Conservation (phyloP, 2,329 filamentous ascomycete genomes). For the Fusarium tuaranense region DNA sequence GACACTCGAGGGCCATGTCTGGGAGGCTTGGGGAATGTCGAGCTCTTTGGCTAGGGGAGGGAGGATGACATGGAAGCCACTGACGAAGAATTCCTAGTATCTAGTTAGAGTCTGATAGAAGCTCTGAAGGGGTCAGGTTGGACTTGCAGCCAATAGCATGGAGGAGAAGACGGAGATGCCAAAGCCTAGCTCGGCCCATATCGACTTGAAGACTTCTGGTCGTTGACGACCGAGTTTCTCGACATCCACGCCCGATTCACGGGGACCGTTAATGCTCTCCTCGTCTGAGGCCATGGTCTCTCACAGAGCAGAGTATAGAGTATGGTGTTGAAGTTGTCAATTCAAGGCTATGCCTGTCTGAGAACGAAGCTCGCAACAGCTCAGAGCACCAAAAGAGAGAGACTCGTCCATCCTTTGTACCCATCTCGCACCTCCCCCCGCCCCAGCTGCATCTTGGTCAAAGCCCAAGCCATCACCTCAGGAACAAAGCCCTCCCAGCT, state of each 20-base stretch:
- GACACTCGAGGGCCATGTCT: conserved; percentile 74
- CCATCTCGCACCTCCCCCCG: conserved; percentile 14
- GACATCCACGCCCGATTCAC: conserved; percentile 30
- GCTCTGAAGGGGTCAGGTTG: too few relatives aligned
- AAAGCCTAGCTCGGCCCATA: conserved; percentile 41
- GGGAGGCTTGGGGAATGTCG: conserved; percentile 70
- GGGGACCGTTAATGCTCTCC: conserved; percentile 21
- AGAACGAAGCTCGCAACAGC: background rate
- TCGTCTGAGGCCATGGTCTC: conserved; percentile 30
- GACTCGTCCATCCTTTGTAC: conserved; percentile 16
- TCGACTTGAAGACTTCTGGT: conserved; percentile 38
- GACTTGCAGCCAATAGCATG: conserved; percentile 42
- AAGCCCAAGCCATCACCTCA: background rate
- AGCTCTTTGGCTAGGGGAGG: conserved; percentile 73
- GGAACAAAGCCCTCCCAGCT: conserved; percentile 5
- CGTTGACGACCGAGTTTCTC: conserved; percentile 44
- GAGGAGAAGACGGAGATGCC: conserved; percentile 40
- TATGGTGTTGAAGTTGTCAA: background rate
- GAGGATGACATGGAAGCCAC: conserved; percentile 60
- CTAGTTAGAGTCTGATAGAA: conserved; percentile 1
- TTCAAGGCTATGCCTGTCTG: background rate
- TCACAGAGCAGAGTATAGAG: background rate
- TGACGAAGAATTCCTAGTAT: conserved; percentile 44
- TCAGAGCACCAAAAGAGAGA: conserved; percentile 3
- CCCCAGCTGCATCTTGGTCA: conserved; percentile 10